These are phyloP conservation scores for Arxiozyma slooffiae DNA, from an alignment of 1,139 yeast genomes.

Conservation along the genomic window DNA sequence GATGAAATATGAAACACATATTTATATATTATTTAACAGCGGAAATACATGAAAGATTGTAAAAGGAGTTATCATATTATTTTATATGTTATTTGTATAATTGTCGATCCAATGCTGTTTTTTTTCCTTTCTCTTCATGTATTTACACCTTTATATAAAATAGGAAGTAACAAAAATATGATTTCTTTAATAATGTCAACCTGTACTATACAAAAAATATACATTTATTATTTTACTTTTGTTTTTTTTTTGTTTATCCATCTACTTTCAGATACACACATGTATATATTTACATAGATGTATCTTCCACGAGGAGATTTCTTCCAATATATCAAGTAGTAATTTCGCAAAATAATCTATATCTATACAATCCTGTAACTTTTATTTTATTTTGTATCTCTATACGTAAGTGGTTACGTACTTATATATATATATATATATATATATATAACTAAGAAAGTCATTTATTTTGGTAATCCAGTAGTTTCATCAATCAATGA, in stretches of 20 bases:
- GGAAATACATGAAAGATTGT: background rate
- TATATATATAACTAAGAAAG: no score
- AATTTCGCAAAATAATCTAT: no score
- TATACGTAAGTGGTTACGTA: no score
- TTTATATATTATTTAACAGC: background rate
- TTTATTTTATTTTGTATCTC: background rate
- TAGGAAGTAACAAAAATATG: no score
- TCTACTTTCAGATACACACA: background rate
- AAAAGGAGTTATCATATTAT: background rate
- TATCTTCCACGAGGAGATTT: no score
- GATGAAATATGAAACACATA: background rate
- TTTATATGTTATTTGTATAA: no score
- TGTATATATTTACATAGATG: background rate
- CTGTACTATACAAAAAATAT: background rate
- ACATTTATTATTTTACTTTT: no score
- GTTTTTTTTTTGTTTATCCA: background rate
- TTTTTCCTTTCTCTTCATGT: background rate
- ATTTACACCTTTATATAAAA: no score
- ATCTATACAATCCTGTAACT: no score
- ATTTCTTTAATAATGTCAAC: background rate
- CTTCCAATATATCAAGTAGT: no score
- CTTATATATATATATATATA: no score
- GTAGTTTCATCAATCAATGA: constrained; percentile 44
- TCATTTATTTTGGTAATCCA: constrained; percentile 37
- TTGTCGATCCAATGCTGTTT: no score